Conservation (phyloP, 805 yeast species). For the Lachancea sp. region DNA sequence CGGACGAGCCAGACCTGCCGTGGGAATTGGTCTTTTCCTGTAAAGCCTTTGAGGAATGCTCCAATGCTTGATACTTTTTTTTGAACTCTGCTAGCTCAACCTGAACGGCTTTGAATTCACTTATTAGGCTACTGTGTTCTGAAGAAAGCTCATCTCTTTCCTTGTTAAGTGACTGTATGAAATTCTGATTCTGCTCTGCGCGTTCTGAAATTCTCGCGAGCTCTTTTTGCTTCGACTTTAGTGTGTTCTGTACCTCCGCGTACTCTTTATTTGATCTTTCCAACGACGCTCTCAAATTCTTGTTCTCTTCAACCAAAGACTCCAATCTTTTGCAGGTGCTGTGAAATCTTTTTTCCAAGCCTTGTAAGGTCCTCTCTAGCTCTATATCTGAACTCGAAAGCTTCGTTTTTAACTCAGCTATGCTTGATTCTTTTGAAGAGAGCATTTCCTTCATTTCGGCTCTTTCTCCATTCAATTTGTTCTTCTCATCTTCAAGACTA, state of each 20-base stretch:
- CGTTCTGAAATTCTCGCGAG: conserved; percentile 27
- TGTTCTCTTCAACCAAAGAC: conserved; percentile 40
- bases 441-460: conserved; percentile 8
- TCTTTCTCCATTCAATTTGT: conserved; percentile 9
- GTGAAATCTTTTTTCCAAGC: conserved; percentile 29
- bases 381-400: conserved; percentile 29
- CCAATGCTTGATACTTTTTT: conserved; percentile 34
- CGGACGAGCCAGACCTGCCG: conserved; percentile 12
- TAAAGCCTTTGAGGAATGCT: conserved; percentile 34
- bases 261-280: conserved; percentile 34
- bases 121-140: conserved; percentile 25
- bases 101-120: conserved; percentile 26
- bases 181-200: conserved; percentile 22
- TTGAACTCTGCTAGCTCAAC: conserved; percentile 22
- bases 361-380: conserved; percentile 33
- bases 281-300: conserved; percentile 37
- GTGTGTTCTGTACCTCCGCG: conserved; percentile 31
- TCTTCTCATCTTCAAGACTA: not conserved
- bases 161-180: conserved; percentile 22
- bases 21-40: conserved; percentile 11
- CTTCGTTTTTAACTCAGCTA: conserved; percentile 29
- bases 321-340: conserved; percentile 35
- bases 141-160: conserved; percentile 29
- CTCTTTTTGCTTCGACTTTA: conserved; percentile 35
- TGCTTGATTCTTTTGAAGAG: conserved; percentile 30